Evolutionary conservation across 1,284 basidiomycete species (phyloP).

Genomic region (Ustilago loliicola): DNA sequence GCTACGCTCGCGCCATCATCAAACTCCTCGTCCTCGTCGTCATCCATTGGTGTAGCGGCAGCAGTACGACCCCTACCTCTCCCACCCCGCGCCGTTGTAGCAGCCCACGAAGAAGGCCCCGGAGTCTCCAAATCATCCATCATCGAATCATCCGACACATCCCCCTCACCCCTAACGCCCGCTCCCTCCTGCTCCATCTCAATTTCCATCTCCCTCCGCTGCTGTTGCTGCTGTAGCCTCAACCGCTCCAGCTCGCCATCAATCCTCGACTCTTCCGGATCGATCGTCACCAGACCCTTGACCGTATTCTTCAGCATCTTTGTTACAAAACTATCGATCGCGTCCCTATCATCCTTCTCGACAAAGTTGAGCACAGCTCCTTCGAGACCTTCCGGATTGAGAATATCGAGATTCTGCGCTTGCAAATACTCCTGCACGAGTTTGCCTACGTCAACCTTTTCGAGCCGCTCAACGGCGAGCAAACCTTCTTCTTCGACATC

Average conservation of each 20-base stretch:
- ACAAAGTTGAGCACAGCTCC: conserved; percentile 65
- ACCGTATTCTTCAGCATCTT: conserved; percentile 53
- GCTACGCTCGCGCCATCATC: conserved; percentile 24
- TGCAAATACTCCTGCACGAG: conserved; percentile 63
- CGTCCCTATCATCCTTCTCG: conserved; percentile 67
- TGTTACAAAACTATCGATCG: conserved; percentile 58
- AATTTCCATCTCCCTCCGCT: conserved; percentile 30
- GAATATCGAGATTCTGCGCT: conserved; percentile 62
- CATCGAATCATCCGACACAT: conserved; percentile 58
- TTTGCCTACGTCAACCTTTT: conserved; percentile 58
- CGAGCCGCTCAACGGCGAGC: conserved; percentile 58
- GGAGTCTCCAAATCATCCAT: conserved; percentile 49
- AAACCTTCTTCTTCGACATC: conserved; percentile 52
- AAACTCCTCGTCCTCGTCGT: conserved; percentile 18
- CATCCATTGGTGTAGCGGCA: conserved; percentile 9
- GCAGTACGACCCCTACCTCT: conserved; percentile 11
- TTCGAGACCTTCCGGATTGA: conserved; percentile 61
- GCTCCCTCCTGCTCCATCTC: conserved; percentile 14
- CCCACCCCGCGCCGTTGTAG: conserved; percentile 1
- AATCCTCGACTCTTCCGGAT: conserved; percentile 58
- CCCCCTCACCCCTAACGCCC: conserved; percentile 13
- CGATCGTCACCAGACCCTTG: conserved; percentile 48
- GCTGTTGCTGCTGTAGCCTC: conserved; percentile 36
- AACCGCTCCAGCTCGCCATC: conserved; percentile 50
- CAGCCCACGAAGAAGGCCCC: not conserved